Base-by-base conservation (phyloP, 306 rosid species). In the Lathyrus aphaca region DNA sequence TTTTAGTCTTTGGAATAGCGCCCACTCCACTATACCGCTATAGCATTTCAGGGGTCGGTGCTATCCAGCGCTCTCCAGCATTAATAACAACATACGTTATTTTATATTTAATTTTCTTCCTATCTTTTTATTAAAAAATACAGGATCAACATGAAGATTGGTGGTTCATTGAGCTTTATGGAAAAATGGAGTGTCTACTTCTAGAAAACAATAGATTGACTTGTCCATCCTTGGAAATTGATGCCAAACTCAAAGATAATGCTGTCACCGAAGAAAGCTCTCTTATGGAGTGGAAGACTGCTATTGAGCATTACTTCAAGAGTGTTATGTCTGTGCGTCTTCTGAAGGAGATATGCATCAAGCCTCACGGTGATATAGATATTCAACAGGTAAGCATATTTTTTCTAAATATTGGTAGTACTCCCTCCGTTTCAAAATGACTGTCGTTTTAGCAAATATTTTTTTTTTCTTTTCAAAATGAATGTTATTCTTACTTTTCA, bases 161-260 rank as follows among this genome's bases (percentile, higher is more conserved):
- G 98, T 94, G 98, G 98, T 94, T 94, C 75, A 85, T 90, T 77
- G 76, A 78, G 75, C 85, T 86, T 27, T 85, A 86, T 21, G 72
- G 74, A n/a, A 86, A 80, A 66, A 56, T 81, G 42, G 78, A 84
- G 45, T 71, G 80, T 84, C 61, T 93, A 82, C 78, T 88, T 43
- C 82, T 72, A 39, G 69, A 76, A 27, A 77, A 70, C 54, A 67
- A 72, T 81, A 72, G 80, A 71, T 40, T 82, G 13, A 45, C 86
- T 11, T 16, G 7, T 77, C 85, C 74, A 75, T 68, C 69, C 51
- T 61, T 74, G 16, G 84, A 75, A 68, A 32, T 49, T 66, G 70
- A 68, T 70, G 50, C 63, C 64, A 71, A 65, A 50, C 46, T 50
- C 44, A 49, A 81, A 53, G 49, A 50, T 64, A 60, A 57, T 8